These are phyloP conservation scores for Gracilaria domingensis DNA, from an alignment of 23 red algal species.

Conservation along the genomic window DNA sequence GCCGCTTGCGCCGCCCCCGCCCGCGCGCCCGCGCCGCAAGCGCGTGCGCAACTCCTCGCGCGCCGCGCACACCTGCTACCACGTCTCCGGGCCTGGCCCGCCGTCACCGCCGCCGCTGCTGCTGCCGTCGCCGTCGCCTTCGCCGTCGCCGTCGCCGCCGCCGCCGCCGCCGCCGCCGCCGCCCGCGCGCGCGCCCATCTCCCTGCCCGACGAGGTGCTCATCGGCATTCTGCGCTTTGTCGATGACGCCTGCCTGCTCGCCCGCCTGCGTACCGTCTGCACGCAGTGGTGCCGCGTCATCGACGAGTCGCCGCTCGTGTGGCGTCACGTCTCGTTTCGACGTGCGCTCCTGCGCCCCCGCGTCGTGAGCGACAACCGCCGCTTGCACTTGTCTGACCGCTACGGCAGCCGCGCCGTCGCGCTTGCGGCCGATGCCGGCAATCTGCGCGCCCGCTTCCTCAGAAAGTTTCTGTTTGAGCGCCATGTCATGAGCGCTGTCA, in stretches of 20 bases:
- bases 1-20: background rate
- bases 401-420: constrained; percentile 10
- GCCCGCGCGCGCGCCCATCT: background rate
- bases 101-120: background rate
- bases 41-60: background rate
- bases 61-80: background rate
- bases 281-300: constrained; percentile 61
- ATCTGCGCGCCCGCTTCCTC: constrained; percentile 65
- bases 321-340: constrained; percentile 49
- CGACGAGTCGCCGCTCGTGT: constrained; percentile 39
- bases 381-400: background rate
- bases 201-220: constrained; percentile 52
- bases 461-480: constrained; percentile 14
- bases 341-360: constrained; percentile 21
- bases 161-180: background rate
- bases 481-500: constrained; percentile 37
- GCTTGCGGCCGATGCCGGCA: constrained; percentile 41
- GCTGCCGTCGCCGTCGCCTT: background rate
- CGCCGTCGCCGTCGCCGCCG: background rate
- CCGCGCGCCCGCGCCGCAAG: background rate
- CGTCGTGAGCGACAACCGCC: background rate
- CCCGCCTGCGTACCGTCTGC: constrained; percentile 35
- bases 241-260: constrained; percentile 29
- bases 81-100: constrained; percentile 8
- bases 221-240: constrained; percentile 43